These are phyloP conservation scores for Senna siamea DNA, from an alignment of 306 rosid genomes.

Conservation along the genomic window DNA sequence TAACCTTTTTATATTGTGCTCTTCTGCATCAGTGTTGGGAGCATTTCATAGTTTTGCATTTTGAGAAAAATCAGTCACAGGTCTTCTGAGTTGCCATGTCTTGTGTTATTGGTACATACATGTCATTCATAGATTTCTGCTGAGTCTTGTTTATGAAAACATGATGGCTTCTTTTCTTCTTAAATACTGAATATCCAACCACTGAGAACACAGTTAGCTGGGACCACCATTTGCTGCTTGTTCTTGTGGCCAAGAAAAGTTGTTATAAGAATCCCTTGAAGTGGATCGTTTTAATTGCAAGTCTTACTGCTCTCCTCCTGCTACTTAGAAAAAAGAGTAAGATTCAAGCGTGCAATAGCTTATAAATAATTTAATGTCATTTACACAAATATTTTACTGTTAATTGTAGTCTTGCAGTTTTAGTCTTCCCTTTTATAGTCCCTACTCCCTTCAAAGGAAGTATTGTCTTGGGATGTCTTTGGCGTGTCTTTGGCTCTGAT, in stretches of 20 bases:
- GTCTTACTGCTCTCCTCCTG: neutral
- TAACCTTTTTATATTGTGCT: conserved; percentile 13
- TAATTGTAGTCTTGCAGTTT: conserved; percentile 6
- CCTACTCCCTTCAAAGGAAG: neutral
- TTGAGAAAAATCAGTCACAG: neutral
- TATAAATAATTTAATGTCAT: conserved; percentile 6
- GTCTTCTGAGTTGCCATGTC: conserved; percentile 5
- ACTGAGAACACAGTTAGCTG: conserved; percentile 12
- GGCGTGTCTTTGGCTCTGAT: neutral
- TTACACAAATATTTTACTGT: neutral
- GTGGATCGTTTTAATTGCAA: neutral
- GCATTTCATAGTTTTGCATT: conserved; percentile 21
- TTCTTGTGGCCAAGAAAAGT: conserved; percentile 16
- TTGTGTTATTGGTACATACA: conserved; percentile 7
- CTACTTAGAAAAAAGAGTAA: neutral
- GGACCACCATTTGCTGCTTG: conserved; percentile 16
- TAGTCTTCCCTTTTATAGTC: neutral
- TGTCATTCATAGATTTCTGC: conserved; percentile 6
- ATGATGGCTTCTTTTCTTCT: neutral
- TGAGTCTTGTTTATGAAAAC: conserved; percentile 2
- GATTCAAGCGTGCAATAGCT: neutral
- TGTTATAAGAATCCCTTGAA: neutral
- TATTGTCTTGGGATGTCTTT: neutral
- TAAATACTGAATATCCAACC: conserved; percentile 8
- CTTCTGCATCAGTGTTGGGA: neutral